Evolutionary conservation across 116 monocot species (phyloP), one percentile per base, ranked within the genome.

Genomic region (Iris pallida): DNA sequence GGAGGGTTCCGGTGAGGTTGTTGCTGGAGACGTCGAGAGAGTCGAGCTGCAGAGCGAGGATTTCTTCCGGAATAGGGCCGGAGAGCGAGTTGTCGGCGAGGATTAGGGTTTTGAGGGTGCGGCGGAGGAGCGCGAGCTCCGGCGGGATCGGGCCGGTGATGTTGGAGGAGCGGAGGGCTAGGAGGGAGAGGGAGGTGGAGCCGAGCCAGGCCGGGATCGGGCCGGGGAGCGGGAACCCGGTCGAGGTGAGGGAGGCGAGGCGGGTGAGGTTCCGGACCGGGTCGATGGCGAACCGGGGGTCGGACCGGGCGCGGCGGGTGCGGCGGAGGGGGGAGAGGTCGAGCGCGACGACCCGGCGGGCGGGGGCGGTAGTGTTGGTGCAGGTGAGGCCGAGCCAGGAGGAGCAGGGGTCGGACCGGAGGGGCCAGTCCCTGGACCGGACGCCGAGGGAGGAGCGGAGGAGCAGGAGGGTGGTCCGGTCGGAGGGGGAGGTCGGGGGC

Each of bases 131-230:
- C 4, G 46, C 71, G 45, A 88, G 79, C 2, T 53, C 30, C 12
- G 68, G 46, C 8, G 92, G 85, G 20, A 93, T 63, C 20, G 8
- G 14, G 48, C 93, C 93, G n/a, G 69, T 59, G 44, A 93, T 43
- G 2, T 47, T 53, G 40, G 61, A 8, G 3, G 80, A 66, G 5
- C 63, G 59, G 11, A 75, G 66, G 6, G 64, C 56, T 42, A 73
- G 63, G 4, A 64, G 20, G 2, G 53, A 45, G 20, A 73, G 2
- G 0, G 81, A 70, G 4, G 59, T 40, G 5, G 80, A 16, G 47
- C 87, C 78, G 66, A 94, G 77, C 88, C 85, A 90, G 61, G 47
- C 77, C 13, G 94, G 94, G 16, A 95, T 82, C 53, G 88, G 55
- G 13, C 94, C 90, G 41, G 83, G 85, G 11, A 95, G 84, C 10